A percentile compares a stretch with the other conserved stretches of the same genome.
These are phyloP conservation scores for Gossypium schwendimanii DNA, from an alignment of 441 rosid genomes.

Conservation along the genomic window DNA sequence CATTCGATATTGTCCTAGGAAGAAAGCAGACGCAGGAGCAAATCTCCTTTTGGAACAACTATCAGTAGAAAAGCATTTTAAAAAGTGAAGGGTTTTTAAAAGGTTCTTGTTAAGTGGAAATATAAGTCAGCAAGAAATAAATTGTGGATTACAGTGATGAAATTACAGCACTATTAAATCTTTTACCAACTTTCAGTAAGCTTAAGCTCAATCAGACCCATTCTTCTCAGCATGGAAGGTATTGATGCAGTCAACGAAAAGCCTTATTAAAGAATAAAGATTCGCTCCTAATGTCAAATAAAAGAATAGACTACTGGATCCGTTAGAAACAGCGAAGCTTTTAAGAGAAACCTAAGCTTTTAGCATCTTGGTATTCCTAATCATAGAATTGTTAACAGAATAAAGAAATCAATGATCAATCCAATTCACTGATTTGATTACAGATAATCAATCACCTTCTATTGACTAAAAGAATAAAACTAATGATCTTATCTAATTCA, in stretches of 20 bases:
- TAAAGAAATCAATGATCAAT: not conserved
- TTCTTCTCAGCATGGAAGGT: not conserved
- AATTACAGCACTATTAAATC: not conserved
- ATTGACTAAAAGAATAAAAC: not conserved
- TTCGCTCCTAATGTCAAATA: not conserved
- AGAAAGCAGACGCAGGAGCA: not conserved
- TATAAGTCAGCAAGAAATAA: not conserved
- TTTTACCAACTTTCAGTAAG: not conserved
- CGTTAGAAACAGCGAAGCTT: not conserved
- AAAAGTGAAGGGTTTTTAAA: not conserved
- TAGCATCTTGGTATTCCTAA: not conserved
- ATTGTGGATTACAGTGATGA: not conserved
- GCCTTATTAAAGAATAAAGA: not conserved
- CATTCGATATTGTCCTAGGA: not conserved
- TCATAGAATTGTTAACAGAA: not conserved
- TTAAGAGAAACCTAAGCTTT: not conserved
- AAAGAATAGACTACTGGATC: not conserved
- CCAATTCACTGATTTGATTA: not conserved
- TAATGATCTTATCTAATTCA: not conserved
- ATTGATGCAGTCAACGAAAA: not conserved
- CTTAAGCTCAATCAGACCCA: not conserved
- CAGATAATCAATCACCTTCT: not conserved
- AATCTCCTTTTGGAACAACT: not conserved
- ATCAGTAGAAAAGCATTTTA: not conserved
- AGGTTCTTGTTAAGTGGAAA: not conserved